phyloP scores from a whole-genome alignment of 1,284 basidiomycete species.

The Ceratobasidium sp. region DNA sequence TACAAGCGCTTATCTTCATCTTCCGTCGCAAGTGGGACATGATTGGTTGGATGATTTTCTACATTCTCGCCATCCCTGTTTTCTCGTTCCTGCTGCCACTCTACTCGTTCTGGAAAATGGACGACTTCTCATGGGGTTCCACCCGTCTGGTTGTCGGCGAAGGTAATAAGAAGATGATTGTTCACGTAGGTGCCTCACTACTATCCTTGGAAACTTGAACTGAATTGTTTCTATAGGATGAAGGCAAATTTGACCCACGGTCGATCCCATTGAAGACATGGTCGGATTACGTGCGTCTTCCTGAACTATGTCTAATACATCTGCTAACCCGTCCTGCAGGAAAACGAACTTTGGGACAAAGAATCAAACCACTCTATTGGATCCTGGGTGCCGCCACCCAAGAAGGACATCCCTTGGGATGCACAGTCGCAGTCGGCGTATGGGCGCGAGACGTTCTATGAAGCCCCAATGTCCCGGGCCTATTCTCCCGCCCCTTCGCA shows the following conservation, averaged over 20 bases:
- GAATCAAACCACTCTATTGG: conserved; percentile 91
- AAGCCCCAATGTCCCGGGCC: conserved; percentile 57
- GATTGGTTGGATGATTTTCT: conserved; percentile 97
- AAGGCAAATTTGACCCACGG: conserved; percentile 93
- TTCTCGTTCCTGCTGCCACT: conserved; percentile 94
- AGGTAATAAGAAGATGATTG: conserved; percentile 90
- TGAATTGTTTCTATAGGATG: conserved; percentile 65
- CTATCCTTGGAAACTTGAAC: conserved; percentile 20
- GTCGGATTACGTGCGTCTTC: conserved; percentile 81
- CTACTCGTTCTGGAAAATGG: conserved; percentile 99
- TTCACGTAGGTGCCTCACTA: conserved; percentile 70
- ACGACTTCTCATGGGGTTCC: conserved; percentile 98
- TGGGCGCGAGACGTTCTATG: conserved; percentile 81
- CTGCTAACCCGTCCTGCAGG: conserved; percentile 55
- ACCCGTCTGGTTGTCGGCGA: conserved; percentile 95
- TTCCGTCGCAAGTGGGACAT: conserved; percentile 92
- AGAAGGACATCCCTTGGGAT: conserved; percentile 73
- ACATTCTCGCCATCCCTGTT: conserved; percentile 88
- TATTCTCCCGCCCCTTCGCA: conserved; percentile 76
- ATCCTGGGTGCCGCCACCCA: conserved; percentile 77
- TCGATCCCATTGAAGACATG: conserved; percentile 94
- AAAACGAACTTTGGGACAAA: conserved; percentile 97
- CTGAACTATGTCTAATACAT: neutral
- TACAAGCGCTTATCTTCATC: conserved; percentile 86
- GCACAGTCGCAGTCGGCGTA: conserved; percentile 77